phyloP scores from a whole-genome alignment of 805 yeast species.

The Candida hispaniensis region DNA sequence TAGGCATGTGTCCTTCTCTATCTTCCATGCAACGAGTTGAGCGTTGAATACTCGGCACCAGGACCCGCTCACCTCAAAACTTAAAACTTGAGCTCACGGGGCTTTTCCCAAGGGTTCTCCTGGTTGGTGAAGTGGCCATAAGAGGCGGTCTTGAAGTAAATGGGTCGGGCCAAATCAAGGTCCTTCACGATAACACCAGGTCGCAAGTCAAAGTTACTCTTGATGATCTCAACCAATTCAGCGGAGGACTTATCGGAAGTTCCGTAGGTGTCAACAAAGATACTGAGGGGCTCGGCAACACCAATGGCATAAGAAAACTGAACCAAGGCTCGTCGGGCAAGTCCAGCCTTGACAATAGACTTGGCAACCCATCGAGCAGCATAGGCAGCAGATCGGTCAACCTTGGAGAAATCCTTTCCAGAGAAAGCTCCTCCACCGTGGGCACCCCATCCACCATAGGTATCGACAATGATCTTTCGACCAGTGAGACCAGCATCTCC shows the following conservation, averaged over 20 bases:
- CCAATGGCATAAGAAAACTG: slow-evolving; percentile 99
- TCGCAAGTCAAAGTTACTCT: slow-evolving; percentile 94
- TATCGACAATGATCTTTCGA: slow-evolving; percentile 98
- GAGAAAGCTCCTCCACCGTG: slow-evolving; percentile 99
- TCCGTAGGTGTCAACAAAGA: slow-evolving; percentile 97
- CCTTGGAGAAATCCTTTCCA: slow-evolving; percentile 99
- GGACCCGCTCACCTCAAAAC: slow-evolving; percentile 10
- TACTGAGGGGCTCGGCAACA: slow-evolving; percentile 98
- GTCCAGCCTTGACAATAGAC: slow-evolving; percentile 87
- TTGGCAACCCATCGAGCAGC: slow-evolving; percentile 99
- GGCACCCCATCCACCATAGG: slow-evolving; percentile 99
- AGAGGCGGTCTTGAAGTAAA: slow-evolving; percentile 97
- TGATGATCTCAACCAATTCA: slow-evolving; percentile 83
- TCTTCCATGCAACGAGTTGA: slow-evolving; percentile 17
- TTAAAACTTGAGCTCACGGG: slow-evolving; percentile 42
- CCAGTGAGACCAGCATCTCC: slow-evolving; percentile 99
- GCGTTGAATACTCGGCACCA: slow-evolving; percentile 16
- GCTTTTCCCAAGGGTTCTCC: slow-evolving; percentile 97
- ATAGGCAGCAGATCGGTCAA: slow-evolving; percentile 99
- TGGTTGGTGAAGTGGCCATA: slow-evolving; percentile 99
- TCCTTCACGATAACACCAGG: slow-evolving; percentile 98
- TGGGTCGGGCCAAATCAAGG: slow-evolving; percentile 97
- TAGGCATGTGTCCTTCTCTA: slow-evolving; percentile 8
- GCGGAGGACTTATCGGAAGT: slow-evolving; percentile 83
- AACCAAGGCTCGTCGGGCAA: slow-evolving; percentile 94